These are phyloP conservation scores for Eurotiales sp. DNA, from an alignment of 2,329 filamentous ascomycete genomes.

Conservation along the genomic window DNA sequence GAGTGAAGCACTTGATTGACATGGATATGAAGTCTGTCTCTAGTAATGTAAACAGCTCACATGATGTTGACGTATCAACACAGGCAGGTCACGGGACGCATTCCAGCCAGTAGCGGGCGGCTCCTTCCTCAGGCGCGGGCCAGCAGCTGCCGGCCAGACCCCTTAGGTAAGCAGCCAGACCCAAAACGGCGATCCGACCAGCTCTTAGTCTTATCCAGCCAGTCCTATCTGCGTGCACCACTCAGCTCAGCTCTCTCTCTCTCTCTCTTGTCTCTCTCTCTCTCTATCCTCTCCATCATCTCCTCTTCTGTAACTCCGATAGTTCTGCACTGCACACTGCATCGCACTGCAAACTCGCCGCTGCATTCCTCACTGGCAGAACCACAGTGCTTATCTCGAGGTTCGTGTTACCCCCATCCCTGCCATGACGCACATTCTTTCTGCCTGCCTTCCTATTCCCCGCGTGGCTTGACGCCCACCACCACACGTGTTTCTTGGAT, in stretches of 20 bases:
- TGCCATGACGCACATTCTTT: slow-evolving; percentile 16
- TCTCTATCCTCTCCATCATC: neutral
- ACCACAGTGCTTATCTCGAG: slow-evolving; percentile 18
- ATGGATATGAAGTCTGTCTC: too few species aligned
- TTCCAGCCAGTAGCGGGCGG: slow-evolving; percentile 2
- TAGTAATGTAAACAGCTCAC: too few species aligned
- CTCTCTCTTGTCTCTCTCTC: too few species aligned
- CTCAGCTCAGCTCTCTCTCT: too few species aligned
- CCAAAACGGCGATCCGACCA: slow-evolving; percentile 10
- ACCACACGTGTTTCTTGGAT: slow-evolving; percentile 5
- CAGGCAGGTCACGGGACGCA: slow-evolving; percentile 9
- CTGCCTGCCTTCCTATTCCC: neutral
- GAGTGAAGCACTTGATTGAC: too few species aligned
- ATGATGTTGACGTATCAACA: slow-evolving; percentile 12
- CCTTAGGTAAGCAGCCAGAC: slow-evolving; percentile 10
- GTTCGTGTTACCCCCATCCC: slow-evolving; percentile 15
- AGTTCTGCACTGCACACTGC: neutral
- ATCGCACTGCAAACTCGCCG: neutral
- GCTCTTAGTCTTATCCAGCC: too few species aligned
- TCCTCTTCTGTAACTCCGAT: too few species aligned
- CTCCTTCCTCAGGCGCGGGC: neutral
- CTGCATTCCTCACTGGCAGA: slow-evolving; percentile 8
- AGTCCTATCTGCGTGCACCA: too few species aligned
- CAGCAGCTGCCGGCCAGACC: neutral
- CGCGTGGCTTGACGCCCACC: slow-evolving; percentile 9